Percentiles rank a stretch among this genome's conserved stretches.
phyloP scores from a whole-genome alignment of 148 eudicot genomes.

The Mesembryanthemum crystallinum region DNA sequence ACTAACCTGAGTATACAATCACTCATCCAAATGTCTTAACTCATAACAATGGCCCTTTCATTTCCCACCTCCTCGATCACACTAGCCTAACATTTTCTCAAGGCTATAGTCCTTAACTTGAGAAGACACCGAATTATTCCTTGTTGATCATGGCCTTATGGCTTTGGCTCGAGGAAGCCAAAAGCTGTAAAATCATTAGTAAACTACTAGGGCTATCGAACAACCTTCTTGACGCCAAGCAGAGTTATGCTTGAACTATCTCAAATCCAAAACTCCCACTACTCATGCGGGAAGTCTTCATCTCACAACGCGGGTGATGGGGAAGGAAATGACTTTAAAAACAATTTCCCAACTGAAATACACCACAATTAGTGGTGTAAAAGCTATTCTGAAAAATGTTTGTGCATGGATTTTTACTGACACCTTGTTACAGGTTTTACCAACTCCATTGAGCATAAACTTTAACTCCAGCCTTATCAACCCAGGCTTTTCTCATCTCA shows the following conservation, averaged over 20 bases:
- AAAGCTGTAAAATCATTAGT: slow-evolving; percentile 7
- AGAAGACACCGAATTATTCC: slow-evolving; percentile 23
- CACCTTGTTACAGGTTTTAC: slow-evolving; percentile 30
- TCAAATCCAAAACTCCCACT: slow-evolving; percentile 23
- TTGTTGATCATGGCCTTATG: slow-evolving; percentile 35
- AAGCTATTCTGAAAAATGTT: slow-evolving; percentile 24
- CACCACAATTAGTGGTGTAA: slow-evolving; percentile 33
- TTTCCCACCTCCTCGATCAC: too few species aligned
- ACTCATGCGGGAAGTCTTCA: slow-evolving; percentile 21
- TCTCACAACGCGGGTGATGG: slow-evolving; percentile 18
- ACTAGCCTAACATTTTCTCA: too few species aligned
- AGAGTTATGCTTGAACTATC: slow-evolving; percentile 24
- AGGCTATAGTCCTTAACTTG: too few species aligned
- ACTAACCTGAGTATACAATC: too few species aligned
- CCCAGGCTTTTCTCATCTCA: slow-evolving; percentile 27
- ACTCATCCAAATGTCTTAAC: too few species aligned
- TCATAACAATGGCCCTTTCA: too few species aligned
- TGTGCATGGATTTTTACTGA: slow-evolving; percentile 37
- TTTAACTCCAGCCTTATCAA: slow-evolving; percentile 8
- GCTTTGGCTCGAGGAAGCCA: slow-evolving; percentile 35
- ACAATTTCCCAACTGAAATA: slow-evolving; percentile 23
- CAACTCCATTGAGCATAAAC: too few species aligned
- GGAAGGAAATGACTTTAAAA: slow-evolving; percentile 14
- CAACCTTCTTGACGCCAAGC: slow-evolving; percentile 33
- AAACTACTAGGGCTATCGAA: slow-evolving; percentile 6